Percentiles rank a stretch among this genome's conserved stretches.
Evolutionary conservation across 129 eudicot genomes (phyloP).

Genomic region (Arctium minus): DNA sequence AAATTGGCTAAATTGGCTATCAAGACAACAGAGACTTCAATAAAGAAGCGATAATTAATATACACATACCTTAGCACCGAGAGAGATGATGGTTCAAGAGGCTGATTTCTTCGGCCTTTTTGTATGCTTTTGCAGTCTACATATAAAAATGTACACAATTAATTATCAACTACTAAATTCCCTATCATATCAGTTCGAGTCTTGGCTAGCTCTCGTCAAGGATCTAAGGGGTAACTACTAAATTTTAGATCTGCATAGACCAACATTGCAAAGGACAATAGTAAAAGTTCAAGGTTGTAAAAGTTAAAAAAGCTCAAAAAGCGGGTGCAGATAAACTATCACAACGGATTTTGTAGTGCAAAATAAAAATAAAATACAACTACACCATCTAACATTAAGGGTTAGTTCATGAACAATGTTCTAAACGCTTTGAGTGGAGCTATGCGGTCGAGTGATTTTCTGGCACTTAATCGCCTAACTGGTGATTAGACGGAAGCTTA

Average conservation of each 20-base stretch:
- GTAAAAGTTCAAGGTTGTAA: constrained; percentile 27
- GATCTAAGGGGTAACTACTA: not conserved
- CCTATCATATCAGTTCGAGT: not conserved
- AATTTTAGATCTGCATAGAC: not conserved
- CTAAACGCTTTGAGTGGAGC: not conserved
- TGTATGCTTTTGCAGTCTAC: too few species aligned
- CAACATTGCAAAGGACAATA: not conserved
- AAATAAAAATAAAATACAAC: not conserved
- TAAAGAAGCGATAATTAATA: too few species aligned
- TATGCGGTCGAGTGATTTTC: not conserved
- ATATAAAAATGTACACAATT: too few species aligned
- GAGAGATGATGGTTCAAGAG: too few species aligned
- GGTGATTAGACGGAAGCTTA: not conserved
- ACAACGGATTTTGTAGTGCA: not conserved
- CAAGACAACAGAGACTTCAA: too few species aligned
- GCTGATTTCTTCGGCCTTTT: too few species aligned
- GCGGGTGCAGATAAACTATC: constrained; percentile 3
- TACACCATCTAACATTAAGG: not conserved
- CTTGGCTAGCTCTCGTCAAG: not conserved
- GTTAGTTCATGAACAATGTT: not conserved
- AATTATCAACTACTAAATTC: too few species aligned
- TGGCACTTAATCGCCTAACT: constrained; percentile 1
- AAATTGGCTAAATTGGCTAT: too few species aligned
- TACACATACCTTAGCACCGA: too few species aligned
- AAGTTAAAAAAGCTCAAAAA: constrained; percentile 46